A percentile compares a stretch with the other conserved stretches of the same genome.
Conservation (phyloP, 768 basidiomycete species). For the Rhizopogon sp. region DNA sequence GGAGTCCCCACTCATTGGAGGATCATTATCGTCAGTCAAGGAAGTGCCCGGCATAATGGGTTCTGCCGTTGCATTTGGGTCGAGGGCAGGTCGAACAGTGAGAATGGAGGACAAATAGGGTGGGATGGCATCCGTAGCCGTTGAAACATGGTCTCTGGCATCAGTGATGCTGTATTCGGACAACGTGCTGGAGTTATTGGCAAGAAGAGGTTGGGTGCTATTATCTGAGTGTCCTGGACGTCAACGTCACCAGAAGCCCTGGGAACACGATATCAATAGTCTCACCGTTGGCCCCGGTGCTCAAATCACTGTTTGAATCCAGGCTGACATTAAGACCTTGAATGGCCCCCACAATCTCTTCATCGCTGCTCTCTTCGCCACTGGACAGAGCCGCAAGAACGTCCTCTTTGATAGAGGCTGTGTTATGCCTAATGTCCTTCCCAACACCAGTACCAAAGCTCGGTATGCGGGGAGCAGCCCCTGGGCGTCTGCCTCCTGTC, state of each 20-base stretch:
- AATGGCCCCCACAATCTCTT: constrained; percentile 63
- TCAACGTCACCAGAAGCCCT: constrained; percentile 9
- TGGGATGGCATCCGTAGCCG: constrained; percentile 31
- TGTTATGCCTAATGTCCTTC: constrained; percentile 43
- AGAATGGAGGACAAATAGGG: constrained; percentile 69
- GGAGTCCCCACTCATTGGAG: constrained; percentile 40
- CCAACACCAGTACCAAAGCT: constrained; percentile 78
- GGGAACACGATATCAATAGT: constrained; percentile 3
- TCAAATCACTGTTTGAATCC: constrained; percentile 44
- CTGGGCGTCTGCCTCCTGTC: constrained; percentile 57
- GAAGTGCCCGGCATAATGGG: constrained; percentile 34
- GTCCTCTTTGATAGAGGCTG: constrained; percentile 30
- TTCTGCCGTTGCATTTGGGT: constrained; percentile 41
- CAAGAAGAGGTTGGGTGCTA: constrained; percentile 54
- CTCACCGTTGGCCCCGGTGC: constrained; percentile 32
- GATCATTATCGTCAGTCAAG: constrained; percentile 23
- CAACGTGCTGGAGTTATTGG: constrained; percentile 35
- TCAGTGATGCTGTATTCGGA: constrained; percentile 72
- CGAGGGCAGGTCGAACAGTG: constrained; percentile 56
- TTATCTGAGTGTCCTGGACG: constrained; percentile 30
- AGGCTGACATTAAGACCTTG: constrained; percentile 43
- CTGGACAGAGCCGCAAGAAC: constrained; percentile 28
- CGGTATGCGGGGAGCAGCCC: constrained; percentile 68
- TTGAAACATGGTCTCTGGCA: constrained; percentile 44
- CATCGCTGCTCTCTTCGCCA: constrained; percentile 58